Base-by-base conservation (phyloP, 2,329 filamentous ascomycete species). In the Bipolaris victoriae region DNA sequence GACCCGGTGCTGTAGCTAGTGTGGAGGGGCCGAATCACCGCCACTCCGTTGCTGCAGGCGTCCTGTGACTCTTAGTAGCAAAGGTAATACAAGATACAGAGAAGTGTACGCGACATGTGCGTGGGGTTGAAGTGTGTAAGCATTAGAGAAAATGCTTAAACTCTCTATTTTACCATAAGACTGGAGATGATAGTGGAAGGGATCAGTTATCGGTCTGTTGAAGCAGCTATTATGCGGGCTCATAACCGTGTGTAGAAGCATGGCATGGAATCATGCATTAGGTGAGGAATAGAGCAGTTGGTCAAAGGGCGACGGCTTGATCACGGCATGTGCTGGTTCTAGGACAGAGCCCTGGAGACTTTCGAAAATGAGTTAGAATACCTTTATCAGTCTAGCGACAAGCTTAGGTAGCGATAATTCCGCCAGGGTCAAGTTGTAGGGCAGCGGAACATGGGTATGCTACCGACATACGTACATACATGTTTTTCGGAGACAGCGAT, bases 1-100 rank as follows among this genome's bases (percentile, higher is more conserved):
- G 24, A 50, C 22, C 46, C 49, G 40, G 58, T 59, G 47, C 51
- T 57, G 52, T 52, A 44, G 43, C 49, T 52, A 36, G 49, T 47
- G 31, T 29, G 31, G 46, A 36, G 43, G 47, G 39, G 57, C 48
- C 68, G 61, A 72, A 68, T 71, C 64, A 66, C 55, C 55, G 52
- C 52, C 43, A 36, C 47, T 2, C 29, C n/a, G 40, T 47, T 52
- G 45, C 43, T 58, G 53, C 46, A 55, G 40, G 57, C 46, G 57
- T 55, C 56, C 44, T 57, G 49, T 58, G 16, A 40, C 46, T 39
- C 60, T 67, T 67, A 64, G 65, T 59, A 62, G 36, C 29, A 55
- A 53, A 44, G 54, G 51, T 41, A 18, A 47, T 43, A 36, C 33
- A 40, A 41, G 20, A 36, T 31, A 57, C 20, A 44, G 16, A 40